Conservation (phyloP, 164 flowering plant genomes). For the Kalanchoe fedtschenkoi region DNA sequence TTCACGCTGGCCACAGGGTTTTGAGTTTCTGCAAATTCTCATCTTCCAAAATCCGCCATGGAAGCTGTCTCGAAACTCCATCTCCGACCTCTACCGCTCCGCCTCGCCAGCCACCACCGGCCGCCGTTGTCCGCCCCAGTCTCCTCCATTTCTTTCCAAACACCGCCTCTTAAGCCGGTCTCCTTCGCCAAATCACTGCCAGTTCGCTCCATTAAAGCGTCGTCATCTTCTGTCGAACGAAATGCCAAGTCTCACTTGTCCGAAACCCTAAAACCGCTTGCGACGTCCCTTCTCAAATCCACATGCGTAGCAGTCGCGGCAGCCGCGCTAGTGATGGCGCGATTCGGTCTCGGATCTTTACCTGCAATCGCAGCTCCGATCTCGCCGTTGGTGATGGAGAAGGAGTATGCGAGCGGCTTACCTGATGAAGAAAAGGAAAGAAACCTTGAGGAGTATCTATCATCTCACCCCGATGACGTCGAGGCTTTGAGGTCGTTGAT, state of each 20-base stretch:
- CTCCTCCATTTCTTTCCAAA: too few species aligned
- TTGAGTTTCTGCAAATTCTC: too few species aligned
- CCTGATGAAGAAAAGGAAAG: conserved; percentile 27
- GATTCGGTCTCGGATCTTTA: neutral
- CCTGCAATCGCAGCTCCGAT: neutral
- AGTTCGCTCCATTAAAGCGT: too few species aligned
- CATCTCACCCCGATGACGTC: conserved; percentile 34
- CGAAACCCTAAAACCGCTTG: neutral
- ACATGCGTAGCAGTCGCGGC: neutral
- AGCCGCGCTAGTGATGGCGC: neutral
- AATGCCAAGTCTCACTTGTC: too few species aligned
- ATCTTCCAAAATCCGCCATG: conserved; percentile 17
- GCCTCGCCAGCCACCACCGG: too few species aligned
- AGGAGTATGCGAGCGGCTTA: neutral
- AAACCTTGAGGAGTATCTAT: conserved; percentile 34
- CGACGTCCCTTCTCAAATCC: neutral
- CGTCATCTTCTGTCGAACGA: too few species aligned
- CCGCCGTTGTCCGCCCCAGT: too few species aligned
- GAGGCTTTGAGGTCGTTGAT: conserved; percentile 36
- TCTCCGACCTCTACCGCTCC: neutral
- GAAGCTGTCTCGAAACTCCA: conserved; percentile 26
- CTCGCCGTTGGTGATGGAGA: neutral
- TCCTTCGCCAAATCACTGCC: too few species aligned
- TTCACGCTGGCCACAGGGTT: too few species aligned
- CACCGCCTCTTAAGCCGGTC: too few species aligned